Conservation (phyloP, 2,329 filamentous ascomycete genomes). For the Aureobasidium leucospermi region DNA sequence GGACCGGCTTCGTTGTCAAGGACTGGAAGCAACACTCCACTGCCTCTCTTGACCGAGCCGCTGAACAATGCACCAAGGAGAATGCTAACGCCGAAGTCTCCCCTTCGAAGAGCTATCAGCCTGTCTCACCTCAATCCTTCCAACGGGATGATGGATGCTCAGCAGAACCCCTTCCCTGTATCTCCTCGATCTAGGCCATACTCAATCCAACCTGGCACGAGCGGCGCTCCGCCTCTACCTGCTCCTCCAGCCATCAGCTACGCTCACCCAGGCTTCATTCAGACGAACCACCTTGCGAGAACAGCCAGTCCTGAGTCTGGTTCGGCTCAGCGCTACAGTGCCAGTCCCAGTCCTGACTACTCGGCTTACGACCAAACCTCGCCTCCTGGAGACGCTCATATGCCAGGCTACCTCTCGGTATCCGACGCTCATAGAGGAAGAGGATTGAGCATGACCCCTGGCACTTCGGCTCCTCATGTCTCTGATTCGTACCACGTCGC, state of each 20-base stretch:
- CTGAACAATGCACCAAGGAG: slow-evolving; percentile 32
- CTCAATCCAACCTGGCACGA: slow-evolving; percentile 35
- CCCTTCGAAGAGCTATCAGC: slow-evolving; percentile 45
- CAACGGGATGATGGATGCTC: slow-evolving; percentile 42
- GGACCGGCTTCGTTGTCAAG: not conserved
- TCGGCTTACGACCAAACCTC: slow-evolving; percentile 38
- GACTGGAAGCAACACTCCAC: not conserved
- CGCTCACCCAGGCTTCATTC: slow-evolving; percentile 26
- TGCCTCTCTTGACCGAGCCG: slow-evolving; percentile 5
- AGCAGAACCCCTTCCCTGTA: slow-evolving; percentile 41
- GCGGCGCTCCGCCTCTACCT: slow-evolving; percentile 40
- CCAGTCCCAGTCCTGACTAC: slow-evolving; percentile 42
- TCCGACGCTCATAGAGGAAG: slow-evolving; percentile 2
- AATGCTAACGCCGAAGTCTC: slow-evolving; percentile 53
- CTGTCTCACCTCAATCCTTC: slow-evolving; percentile 37
- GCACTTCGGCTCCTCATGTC: slow-evolving; percentile 1
- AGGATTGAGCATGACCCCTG: slow-evolving; percentile 9
- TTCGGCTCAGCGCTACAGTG: slow-evolving; percentile 23
- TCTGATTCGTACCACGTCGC: slow-evolving; percentile 22
- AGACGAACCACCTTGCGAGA: slow-evolving; percentile 32
- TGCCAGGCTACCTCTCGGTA: slow-evolving; percentile 9
- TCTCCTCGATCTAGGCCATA: slow-evolving; percentile 35
- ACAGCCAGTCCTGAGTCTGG: slow-evolving; percentile 27
- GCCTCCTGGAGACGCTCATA: slow-evolving; percentile 15
- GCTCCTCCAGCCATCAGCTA: slow-evolving; percentile 37